Evolutionary conservation across 2,329 filamentous ascomycete genomes (phyloP), one percentile per base, ranked within the genome.

Genomic region (Sporothrix humicola): DNA sequence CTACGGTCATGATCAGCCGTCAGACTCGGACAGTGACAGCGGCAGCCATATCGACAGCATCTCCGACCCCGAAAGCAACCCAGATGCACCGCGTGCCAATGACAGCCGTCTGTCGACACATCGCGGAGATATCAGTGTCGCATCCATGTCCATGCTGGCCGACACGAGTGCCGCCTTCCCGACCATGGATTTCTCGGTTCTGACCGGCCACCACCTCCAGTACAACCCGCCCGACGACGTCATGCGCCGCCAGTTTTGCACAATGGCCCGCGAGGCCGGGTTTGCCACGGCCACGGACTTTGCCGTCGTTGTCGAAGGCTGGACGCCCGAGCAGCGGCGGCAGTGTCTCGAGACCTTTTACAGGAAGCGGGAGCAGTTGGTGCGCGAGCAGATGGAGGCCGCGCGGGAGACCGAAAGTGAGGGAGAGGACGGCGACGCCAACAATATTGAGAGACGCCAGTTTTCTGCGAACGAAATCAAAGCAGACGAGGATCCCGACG

Each of bases 281-380:
- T 97, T 94, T 79, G 84, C 87, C 0, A 91, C 89, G 79, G 90
- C 91, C 1, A 92, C 90, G 0, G 92, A 96, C 75, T 98, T 98
- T 85, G 96, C 95, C 3, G 84, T 98, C 52, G 90, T 94, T 15
- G 95, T 98, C 2, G 96, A 98, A 82, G 89, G 90, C 15, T 97
- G 94, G 93, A 97, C 93, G 63, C 93, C 95, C 80, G 93, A 92
- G 79, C 87, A 96, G 82, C 84, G 95, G 78, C 87, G 92, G 75
- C 90, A 91, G 77, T 95, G 90, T 81, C 84, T 98, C 37, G 92
- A 97, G 73, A 84, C 84, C 2, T 98, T 97, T 81, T 98, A 98
- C 84, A 83, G 85, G 75, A 86, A 85, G 77, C 86, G 95, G 76
- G 87, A 89, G 79, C 86, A 87, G 74, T 84, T 83, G 77, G 72